These are phyloP conservation scores for Leishmania martiniquensis DNA, from an alignment of 208 protist genomes.

Conservation along the genomic window DNA sequence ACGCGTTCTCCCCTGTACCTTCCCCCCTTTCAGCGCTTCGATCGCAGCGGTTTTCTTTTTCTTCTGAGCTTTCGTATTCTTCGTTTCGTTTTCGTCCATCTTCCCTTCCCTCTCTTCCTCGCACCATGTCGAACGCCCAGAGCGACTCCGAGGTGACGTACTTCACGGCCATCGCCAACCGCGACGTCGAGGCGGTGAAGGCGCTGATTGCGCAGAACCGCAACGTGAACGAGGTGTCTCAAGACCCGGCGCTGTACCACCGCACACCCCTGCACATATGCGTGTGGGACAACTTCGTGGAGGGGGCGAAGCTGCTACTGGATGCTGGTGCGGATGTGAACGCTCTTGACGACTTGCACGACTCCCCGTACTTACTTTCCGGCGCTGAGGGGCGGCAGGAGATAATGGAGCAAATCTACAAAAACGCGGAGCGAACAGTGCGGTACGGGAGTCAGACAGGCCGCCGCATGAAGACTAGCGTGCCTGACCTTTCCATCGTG, in stretches of 20 bases:
- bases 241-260: conserved; percentile 31
- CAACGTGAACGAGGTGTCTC: conserved; percentile 41
- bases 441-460: conserved; percentile 27
- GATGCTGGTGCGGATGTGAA: conserved; percentile 60
- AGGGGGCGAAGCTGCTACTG: conserved; percentile 47
- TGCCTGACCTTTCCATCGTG: conserved; percentile 43
- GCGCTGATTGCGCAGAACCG: conserved; percentile 30
- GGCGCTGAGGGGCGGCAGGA: conserved; percentile 49
- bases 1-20: not conserved
- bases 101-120: not conserved
- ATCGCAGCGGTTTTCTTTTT: not conserved
- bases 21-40: not conserved
- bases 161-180: conserved; percentile 44
- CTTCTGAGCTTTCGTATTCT: not conserved
- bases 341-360: conserved; percentile 52
- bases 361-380: conserved; percentile 54
- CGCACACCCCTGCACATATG: conserved; percentile 57
- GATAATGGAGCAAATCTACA: conserved; percentile 54
- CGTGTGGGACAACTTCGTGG: conserved; percentile 54
- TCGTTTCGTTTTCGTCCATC: not conserved
- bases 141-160: conserved; percentile 17
- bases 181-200: conserved; percentile 30
- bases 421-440: conserved; percentile 26
- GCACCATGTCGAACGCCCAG: conserved; percentile 2
- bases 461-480: conserved; percentile 28